These are phyloP conservation scores for Eucalyptus dawsonii DNA, from an alignment of 345 rosid genomes.

Conservation along the genomic window DNA sequence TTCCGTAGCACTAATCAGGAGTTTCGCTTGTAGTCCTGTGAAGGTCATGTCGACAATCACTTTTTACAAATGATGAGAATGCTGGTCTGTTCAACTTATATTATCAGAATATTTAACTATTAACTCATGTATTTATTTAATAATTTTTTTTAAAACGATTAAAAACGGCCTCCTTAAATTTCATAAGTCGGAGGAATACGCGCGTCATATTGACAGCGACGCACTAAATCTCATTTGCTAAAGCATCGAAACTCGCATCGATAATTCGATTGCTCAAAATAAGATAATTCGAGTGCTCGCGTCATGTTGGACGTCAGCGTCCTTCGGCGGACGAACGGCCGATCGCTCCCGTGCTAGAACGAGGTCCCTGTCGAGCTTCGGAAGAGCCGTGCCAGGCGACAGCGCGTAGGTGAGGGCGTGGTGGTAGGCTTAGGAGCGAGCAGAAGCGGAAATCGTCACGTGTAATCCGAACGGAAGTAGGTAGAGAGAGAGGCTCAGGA, in stretches of 20 bases:
- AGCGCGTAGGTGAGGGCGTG: neutral
- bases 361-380: neutral
- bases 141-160: too few species aligned
- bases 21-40: neutral
- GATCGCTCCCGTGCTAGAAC: neutral
- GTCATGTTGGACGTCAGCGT: neutral
- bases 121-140: too few species aligned
- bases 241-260: neutral
- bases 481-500: neutral
- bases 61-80: neutral
- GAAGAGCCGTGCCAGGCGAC: neutral
- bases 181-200: too few species aligned
- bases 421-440: neutral
- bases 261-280: too few species aligned
- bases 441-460: neutral
- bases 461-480: neutral
- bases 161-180: too few species aligned
- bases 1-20: neutral
- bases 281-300: neutral
- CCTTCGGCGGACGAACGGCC: neutral
- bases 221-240: neutral
- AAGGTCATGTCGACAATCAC: neutral
- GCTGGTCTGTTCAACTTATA: neutral
- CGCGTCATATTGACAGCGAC: neutral
- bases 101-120: neutral